Conservation (phyloP, 345 rosid genomes). For the Rhodamnia rubescens region DNA sequence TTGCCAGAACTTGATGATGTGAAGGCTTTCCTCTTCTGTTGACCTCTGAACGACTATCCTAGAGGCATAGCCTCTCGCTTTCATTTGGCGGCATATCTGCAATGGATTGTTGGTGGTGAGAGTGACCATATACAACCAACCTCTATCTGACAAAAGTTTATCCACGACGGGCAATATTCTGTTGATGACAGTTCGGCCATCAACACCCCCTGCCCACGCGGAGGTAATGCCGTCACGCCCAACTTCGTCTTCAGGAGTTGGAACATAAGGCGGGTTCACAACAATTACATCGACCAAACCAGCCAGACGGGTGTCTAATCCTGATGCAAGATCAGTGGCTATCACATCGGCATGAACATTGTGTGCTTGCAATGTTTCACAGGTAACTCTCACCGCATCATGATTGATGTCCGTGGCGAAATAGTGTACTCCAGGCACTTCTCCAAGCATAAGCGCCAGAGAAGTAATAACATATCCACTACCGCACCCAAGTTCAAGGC, state of each 20-base stretch:
- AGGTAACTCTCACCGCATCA: conserved; percentile 48
- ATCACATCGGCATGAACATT: conserved; percentile 60
- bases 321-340: conserved; percentile 45
- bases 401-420: conserved; percentile 67
- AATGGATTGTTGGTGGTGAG: conserved; percentile 24
- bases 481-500: conserved; percentile 80
- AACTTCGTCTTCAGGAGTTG: conserved; percentile 88
- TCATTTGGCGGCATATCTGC: conserved; percentile 63
- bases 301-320: conserved; percentile 53
- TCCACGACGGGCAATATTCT: conserved; percentile 29
- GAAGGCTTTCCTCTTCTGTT: conserved; percentile 35
- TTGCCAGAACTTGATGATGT: conserved; percentile 37
- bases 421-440: conserved; percentile 22
- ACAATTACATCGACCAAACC: conserved; percentile 69
- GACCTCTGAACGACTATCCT: conserved; percentile 58
- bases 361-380: conserved; percentile 58
- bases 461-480: conserved; percentile 87
- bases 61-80: conserved; percentile 53
- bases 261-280: conserved; percentile 93
- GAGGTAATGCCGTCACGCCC: conserved; percentile 37
- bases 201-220: conserved; percentile 92
- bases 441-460: conserved; percentile 55
- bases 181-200: conserved; percentile 30
- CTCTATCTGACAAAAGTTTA: conserved; percentile 49
- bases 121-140: conserved; percentile 67